A percentile compares a stretch with the other conserved stretches of the same genome.
Evolutionary conservation across 1,139 yeast species (phyloP).

Genomic region (Debaryomycetaceae sp.): DNA sequence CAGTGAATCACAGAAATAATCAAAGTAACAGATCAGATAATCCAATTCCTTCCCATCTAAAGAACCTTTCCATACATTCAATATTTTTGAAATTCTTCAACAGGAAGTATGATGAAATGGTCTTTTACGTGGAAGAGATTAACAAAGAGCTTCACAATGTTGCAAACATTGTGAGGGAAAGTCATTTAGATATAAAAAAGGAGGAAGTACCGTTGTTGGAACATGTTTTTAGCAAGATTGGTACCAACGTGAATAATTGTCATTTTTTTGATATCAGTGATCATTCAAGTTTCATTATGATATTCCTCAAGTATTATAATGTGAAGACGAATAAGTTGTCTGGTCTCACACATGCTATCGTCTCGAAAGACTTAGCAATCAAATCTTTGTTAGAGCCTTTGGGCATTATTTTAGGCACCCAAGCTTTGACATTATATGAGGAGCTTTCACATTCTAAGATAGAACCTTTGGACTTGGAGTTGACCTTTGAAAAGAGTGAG

Average conservation of each 20-base stretch:
- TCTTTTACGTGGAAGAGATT: slow-evolving; percentile 45
- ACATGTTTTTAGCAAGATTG: slow-evolving; percentile 10
- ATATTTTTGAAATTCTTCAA: slow-evolving; percentile 41
- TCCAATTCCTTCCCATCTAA: slow-evolving; percentile 38
- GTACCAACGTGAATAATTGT: slow-evolving; percentile 2
- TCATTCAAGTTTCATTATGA: slow-evolving; percentile 37
- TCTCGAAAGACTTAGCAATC: slow-evolving; percentile 48
- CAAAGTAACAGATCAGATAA: slow-evolving; percentile 66
- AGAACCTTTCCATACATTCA: slow-evolving; percentile 28
- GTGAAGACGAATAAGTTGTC: slow-evolving; percentile 46
- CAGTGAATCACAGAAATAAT: slow-evolving; percentile 67
- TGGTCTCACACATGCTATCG: slow-evolving; percentile 64
- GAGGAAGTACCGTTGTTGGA: background rate
- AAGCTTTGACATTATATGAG: slow-evolving; percentile 52
- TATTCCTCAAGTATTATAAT: slow-evolving; percentile 75
- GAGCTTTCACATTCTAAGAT: slow-evolving; percentile 68
- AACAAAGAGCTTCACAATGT: slow-evolving; percentile 30
- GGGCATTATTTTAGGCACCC: slow-evolving; percentile 44
- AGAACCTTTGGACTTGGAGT: slow-evolving; percentile 41
- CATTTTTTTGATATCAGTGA: slow-evolving; percentile 19
- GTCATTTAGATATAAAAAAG: slow-evolving; percentile 3
- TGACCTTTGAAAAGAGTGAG: slow-evolving; percentile 61
- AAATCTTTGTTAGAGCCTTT: slow-evolving; percentile 43
- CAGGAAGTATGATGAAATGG: slow-evolving; percentile 42
- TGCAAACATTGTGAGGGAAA: slow-evolving; percentile 6